Evolutionary conservation across 1,139 yeast species (phyloP).

Genomic region (Hansenula sp.): DNA sequence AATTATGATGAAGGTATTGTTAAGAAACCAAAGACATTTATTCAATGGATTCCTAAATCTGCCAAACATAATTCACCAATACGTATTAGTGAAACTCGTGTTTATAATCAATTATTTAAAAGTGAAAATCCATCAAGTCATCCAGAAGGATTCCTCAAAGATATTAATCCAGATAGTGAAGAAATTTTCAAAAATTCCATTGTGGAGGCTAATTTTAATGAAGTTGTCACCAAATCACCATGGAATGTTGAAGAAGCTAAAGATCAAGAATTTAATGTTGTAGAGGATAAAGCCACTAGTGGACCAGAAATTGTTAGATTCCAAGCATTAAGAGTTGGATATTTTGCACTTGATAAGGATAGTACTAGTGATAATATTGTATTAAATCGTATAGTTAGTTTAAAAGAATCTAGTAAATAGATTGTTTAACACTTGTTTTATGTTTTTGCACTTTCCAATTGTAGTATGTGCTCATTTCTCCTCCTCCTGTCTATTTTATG

Average conservation of each 20-base stretch:
- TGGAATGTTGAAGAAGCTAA: constrained; percentile 65
- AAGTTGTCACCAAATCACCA: constrained; percentile 68
- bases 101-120: constrained; percentile 82
- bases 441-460: not conserved
- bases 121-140: constrained; percentile 88
- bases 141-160: constrained; percentile 85
- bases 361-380: constrained; percentile 49
- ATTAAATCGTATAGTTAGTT: constrained; percentile 24
- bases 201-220: constrained; percentile 74
- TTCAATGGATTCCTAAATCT: constrained; percentile 92
- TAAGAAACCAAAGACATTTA: constrained; percentile 71
- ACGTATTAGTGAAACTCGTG: constrained; percentile 68
- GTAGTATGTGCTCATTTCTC: too few relatives aligned
- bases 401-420: constrained; percentile 19
- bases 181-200: constrained; percentile 59
- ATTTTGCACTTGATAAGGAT: constrained; percentile 89
- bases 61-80: constrained; percentile 58
- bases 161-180: constrained; percentile 79
- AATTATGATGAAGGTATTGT: constrained; percentile 67
- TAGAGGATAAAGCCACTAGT: constrained; percentile 48
- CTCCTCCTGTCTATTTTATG: too few relatives aligned
- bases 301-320: constrained; percentile 86
- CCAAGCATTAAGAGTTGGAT: constrained; percentile 97
- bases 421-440: too few relatives aligned
- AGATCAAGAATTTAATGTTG: constrained; percentile 61